A percentile compares a stretch with the other conserved stretches of the same genome.
These are phyloP conservation scores for Amaranthus tricolor DNA, from an alignment of 179 eudicot species.

Conservation along the genomic window DNA sequence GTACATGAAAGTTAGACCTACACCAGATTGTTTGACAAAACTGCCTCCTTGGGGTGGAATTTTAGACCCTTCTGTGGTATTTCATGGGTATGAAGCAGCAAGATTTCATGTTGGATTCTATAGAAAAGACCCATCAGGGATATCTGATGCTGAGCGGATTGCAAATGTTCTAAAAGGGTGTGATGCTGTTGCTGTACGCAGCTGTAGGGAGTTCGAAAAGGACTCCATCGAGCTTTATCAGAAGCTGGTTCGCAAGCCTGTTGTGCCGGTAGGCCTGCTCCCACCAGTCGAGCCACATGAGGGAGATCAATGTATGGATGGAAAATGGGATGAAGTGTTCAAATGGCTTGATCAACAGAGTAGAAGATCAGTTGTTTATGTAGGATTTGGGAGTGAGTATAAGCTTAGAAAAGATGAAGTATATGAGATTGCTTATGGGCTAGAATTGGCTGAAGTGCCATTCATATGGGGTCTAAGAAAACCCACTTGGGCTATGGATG, in stretches of 20 bases:
- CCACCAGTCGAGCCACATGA: conserved; percentile 20
- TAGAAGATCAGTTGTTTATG: conserved; percentile 35
- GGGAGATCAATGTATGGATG: neutral
- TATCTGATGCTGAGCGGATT: conserved; percentile 31
- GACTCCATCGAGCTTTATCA: conserved; percentile 17
- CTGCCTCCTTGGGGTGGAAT: conserved; percentile 34
- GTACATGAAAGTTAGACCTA: conserved; percentile 16
- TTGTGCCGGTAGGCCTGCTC: conserved; percentile 44
- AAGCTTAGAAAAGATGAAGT: conserved; percentile 37
- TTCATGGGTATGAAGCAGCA: conserved; percentile 27
- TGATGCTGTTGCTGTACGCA: conserved; percentile 24
- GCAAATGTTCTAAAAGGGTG: conserved; percentile 23
- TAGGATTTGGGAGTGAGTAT: conserved; percentile 62
- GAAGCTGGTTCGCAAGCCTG: conserved; percentile 26
- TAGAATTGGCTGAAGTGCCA: conserved; percentile 36
- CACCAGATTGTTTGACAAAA: conserved; percentile 24
- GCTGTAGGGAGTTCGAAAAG: conserved; percentile 28
- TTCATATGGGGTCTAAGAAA: conserved; percentile 43
- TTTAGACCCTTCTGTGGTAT: conserved; percentile 29
- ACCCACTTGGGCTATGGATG: conserved; percentile 26
- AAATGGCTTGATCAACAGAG: conserved; percentile 47
- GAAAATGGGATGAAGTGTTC: conserved; percentile 17
- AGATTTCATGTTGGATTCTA: conserved; percentile 10
- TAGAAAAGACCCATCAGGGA: conserved; percentile 25
- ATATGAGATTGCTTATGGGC: conserved; percentile 40